Percentiles rank a stretch among this genome's conserved stretches.
phyloP scores from a whole-genome alignment of 2,329 filamentous ascomycete species.

The Penicillium sp. region DNA sequence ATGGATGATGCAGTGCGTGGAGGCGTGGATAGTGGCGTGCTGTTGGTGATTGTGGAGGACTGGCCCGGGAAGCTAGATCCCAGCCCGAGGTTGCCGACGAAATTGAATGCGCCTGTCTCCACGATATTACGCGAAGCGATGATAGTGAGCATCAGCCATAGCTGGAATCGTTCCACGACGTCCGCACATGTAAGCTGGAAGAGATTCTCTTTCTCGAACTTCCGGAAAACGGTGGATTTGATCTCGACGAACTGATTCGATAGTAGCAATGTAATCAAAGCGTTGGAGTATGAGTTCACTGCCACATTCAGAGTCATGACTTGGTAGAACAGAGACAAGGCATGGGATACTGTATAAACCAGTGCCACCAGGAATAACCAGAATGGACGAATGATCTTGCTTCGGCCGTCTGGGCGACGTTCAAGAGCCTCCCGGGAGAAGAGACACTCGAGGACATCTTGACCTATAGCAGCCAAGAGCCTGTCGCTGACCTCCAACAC shows the following conservation, averaged over 20 bases:
- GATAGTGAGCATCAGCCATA: slow-evolving; percentile 96
- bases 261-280: slow-evolving; percentile 82
- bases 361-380: slow-evolving; percentile 88
- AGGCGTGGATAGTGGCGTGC: slow-evolving; percentile 57
- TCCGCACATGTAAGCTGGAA: slow-evolving; percentile 97
- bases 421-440: slow-evolving; percentile 92
- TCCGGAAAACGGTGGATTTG: slow-evolving; percentile 97
- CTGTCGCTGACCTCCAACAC: slow-evolving; percentile 88
- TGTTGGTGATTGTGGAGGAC: slow-evolving; percentile 36
- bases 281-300: slow-evolving; percentile 98
- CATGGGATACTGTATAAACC: slow-evolving; percentile 82
- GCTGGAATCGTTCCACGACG: slow-evolving; percentile 92
- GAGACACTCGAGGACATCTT: slow-evolving; percentile 93
- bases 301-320: slow-evolving; percentile 97
- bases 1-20: slow-evolving; percentile 62
- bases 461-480: slow-evolving; percentile 83
- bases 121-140: slow-evolving; percentile 96
- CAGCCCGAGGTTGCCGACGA: slow-evolving; percentile 38
- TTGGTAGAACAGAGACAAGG: slow-evolving; percentile 89
- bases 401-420: slow-evolving; percentile 80
- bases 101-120: slow-evolving; percentile 81
- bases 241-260: slow-evolving; percentile 99
- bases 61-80: slow-evolving; percentile 28
- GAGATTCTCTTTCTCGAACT: slow-evolving; percentile 95
- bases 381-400: slow-evolving; percentile 82